Base-by-base conservation (phyloP, 257 asterid species). In the Fraxinus cuspidata region DNA sequence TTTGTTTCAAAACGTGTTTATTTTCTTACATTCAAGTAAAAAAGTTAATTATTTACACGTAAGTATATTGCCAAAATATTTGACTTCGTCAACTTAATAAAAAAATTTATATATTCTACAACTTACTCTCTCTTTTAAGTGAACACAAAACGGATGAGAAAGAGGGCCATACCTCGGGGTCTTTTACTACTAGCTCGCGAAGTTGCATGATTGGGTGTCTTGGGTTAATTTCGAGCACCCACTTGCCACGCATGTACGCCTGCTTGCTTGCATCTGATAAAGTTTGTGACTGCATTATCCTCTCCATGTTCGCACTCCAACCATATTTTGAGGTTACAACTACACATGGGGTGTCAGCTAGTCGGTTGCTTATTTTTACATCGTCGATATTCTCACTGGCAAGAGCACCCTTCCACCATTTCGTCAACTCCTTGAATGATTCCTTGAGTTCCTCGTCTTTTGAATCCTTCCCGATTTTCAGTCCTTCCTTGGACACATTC, bases 211-310 rank as follows among this genome's bases (percentile, higher is more conserved):
- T 32, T 3, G 35, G 35, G 35, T 32, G 35, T 92, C 97, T 85
- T 0, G 98, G 97, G 84, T 92, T 94, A 74, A 94, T 92, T 78
- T 94, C 98, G 34, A 94, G 91, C 75, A 92, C 96, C 81, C 96
- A 89, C 88, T 94, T 94, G 27, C 98, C 96, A n/a, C 86, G 87
- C 98, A 94, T 94, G 86, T 94, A 94, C 49, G 96, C 96, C 68
- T 92, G 95, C 84, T 89, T 94, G 84, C 74, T 89, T 2, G 97
- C 88, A 79, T 94, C 98, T 7, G 97, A 89, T 32, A 32, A 32
- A 32, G 35, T 32, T 32, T 32, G 35, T 32, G 35, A 32, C 35
- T 32, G 35, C 35, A 94, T 94, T 70, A 94, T 94, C 81, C 97
- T 87, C 77, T 94, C 98, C 98, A 94, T 94, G 82, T 92, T 89